phyloP scores from a whole-genome alignment of 1,284 basidiomycete genomes.

The Tilletia walkeri region DNA sequence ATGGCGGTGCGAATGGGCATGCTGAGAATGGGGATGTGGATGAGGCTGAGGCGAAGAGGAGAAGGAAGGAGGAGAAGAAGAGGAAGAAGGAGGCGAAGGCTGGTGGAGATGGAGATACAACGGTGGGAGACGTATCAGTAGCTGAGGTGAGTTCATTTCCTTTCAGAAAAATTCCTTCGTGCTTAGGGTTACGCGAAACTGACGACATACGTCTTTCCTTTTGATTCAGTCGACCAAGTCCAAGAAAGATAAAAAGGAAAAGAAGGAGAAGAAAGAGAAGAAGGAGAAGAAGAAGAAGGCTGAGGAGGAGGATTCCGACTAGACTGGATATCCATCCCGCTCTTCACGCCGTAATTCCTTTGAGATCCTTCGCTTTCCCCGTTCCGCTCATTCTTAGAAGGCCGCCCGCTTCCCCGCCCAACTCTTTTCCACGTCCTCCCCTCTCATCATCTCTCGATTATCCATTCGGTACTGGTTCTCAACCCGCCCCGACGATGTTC shows the following conservation, averaged over 20 bases:
- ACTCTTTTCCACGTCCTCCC: too few species aligned
- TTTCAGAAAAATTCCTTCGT: not conserved
- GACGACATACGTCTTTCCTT: conserved; percentile 26
- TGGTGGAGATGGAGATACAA: conserved; percentile 31
- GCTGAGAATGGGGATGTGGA: conserved; percentile 29
- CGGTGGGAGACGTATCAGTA: conserved; percentile 27
- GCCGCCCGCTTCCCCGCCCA: too few species aligned
- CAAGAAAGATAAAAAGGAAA: conserved; percentile 35
- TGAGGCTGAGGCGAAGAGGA: conserved; percentile 49
- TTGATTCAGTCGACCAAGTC: conserved; percentile 26
- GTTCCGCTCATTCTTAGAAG: too few species aligned
- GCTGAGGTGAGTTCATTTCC: not conserved
- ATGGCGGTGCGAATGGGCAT: conserved; percentile 27
- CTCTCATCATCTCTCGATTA: too few species aligned
- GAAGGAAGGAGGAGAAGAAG: conserved; percentile 37
- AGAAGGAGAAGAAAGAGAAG: conserved; percentile 41
- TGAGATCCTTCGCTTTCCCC: too few species aligned
- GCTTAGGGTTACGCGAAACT: not conserved
- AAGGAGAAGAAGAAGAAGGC: conserved; percentile 47
- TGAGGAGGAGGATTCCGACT: conserved; percentile 17
- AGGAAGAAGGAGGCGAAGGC: conserved; percentile 58
- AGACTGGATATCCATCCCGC: not conserved
- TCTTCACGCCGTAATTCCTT: not conserved
- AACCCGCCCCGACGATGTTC: too few species aligned
- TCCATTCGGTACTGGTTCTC: too few species aligned